phyloP scores from a whole-genome alignment of 108 stramenopile genomes.

The Stephanodiscus triporus region DNA sequence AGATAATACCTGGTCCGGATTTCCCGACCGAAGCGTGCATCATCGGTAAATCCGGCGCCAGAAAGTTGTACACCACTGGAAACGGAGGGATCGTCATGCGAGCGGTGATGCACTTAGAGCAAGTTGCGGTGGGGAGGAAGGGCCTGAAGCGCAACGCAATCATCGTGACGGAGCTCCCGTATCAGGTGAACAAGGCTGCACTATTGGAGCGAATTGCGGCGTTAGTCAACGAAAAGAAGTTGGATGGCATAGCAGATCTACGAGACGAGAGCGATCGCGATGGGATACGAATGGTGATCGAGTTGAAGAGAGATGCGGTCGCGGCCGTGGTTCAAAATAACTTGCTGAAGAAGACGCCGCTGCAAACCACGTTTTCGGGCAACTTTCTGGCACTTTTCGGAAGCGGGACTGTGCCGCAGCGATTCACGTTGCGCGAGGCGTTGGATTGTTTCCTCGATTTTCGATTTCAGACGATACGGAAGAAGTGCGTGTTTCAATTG shows the following conservation, averaged over 20 bases:
- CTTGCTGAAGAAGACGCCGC: constrained; percentile 91
- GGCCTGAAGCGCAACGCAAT: constrained; percentile 76
- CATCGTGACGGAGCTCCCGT: constrained; percentile 94
- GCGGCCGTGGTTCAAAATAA: constrained; percentile 89
- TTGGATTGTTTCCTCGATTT: constrained; percentile 92
- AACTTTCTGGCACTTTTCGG: constrained; percentile 91
- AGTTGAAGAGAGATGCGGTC: constrained; percentile 95
- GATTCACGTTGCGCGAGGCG: constrained; percentile 87
- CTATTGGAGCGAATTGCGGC: constrained; percentile 94
- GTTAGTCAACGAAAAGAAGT: constrained; percentile 94
- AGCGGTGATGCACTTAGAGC: constrained; percentile 88
- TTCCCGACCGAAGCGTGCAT: constrained; percentile 96
- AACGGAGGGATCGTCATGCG: constrained; percentile 90
- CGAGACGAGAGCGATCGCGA: constrained; percentile 95
- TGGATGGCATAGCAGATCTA: constrained; percentile 88
- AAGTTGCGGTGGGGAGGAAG: constrained; percentile 58
- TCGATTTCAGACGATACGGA: constrained; percentile 91
- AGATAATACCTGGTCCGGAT: constrained; percentile 90
- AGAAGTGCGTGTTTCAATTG: constrained; percentile 76
- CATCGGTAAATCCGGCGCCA: constrained; percentile 77
- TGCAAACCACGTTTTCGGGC: constrained; percentile 93
- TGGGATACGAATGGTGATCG: constrained; percentile 97
- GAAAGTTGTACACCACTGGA: constrained; percentile 84
- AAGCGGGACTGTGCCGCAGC: constrained; percentile 78
- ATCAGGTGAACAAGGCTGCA: constrained; percentile 94